Evolutionary conservation across 2,329 filamentous ascomycete genomes (phyloP), one percentile per base, ranked within the genome.

Genomic region (Ophiostoma ips): DNA sequence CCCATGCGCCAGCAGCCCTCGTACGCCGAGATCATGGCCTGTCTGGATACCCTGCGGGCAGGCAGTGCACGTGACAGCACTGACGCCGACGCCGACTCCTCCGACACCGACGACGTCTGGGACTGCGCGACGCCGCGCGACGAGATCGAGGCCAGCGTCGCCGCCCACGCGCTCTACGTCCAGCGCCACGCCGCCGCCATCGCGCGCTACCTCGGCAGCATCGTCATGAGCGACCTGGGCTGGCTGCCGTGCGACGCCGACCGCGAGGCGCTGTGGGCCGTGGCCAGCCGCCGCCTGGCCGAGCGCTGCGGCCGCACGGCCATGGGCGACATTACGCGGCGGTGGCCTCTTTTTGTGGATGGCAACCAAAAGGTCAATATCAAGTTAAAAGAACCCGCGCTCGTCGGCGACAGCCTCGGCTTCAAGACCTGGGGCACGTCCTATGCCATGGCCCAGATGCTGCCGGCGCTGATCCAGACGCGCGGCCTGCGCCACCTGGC

Each of bases 351-450:
- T 55, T 58, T 63, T 19, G 56, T 58, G 5, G 58, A 59, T 4
- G 59, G 13, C 3, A 31, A 40, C 11, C 41, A 50, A 15, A 30
- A 24, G 24, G 12, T 19, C 5, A 21, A 30, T 7, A 12, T 13
- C n/a, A n/a, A n/a, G n/a, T n/a, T n/a, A n/a, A n/a, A 87, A 51
- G 92, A 98, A 62, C 92, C 92, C 2, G 81, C 88, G 1, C 71
- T 96, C 50, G 94, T 87, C 0, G 84, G 84, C 7, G 90, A 95
- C 64, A 84, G 86, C 52, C 71, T 96, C 16, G 92, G 92, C 1
- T 74, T 94, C 63, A 96, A 98, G 65, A 98, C 92, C 0, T 96
- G 92, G 92, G 87, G 85, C 1, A 90, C 88, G 0, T 90, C 88
- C 0, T 94, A 88, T 60, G 75, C 94, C 2, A 78, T 96, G 5